Base-by-base conservation (phyloP, 2,329 filamentous ascomycete genomes). In the Fusarium albosuccineum region DNA sequence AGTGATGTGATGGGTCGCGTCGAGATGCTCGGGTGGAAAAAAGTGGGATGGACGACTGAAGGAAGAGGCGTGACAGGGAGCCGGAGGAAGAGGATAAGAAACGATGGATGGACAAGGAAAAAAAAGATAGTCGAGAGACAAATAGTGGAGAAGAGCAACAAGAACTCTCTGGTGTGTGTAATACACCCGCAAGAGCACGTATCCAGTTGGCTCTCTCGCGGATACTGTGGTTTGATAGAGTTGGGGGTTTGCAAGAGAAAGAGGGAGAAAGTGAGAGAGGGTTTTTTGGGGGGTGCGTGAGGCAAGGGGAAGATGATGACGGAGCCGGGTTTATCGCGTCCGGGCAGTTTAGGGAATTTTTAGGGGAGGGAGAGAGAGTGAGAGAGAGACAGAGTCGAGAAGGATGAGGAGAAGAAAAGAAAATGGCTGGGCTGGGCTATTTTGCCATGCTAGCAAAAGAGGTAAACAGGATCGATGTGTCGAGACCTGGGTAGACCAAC, bases 161-260 rank as follows among this genome's bases (percentile, higher is more conserved):
- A 45, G 22, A 57, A 41, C 56, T 55, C 60, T 70, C 56, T n/a
- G n/a, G 67, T 59, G 59, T 64, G 66, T 67, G 66, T 57, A 67
- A 68, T 67, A 68, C 54, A 69, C 53, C 22, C 56, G 33, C 34
- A 33, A 39, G n/a, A 37, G 41, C 41, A 41, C 57, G 41, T 33
- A 30, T 14, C 6, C 11, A 49, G 53, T 55, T 29, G 22, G 33
- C 45, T 27, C 11, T 27, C 34, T 11, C 36, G 30, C 29, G 6
- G 27, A 41, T 50, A 34, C 10, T 17, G n/a, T 7, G 9, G 9
- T 6, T 30, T 22, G 29, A 34, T 11, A 36, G 44, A 26, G 22
- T 27, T 27, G 37, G 14, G 37, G 22, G 14, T 16, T 9, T 22
- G 45, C 16, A 50, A 51, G 57, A 61, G 42, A 34, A 39, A 27